These are phyloP conservation scores for Nemania bipapillata DNA, from an alignment of 2,329 filamentous ascomycete genomes.

Conservation along the genomic window DNA sequence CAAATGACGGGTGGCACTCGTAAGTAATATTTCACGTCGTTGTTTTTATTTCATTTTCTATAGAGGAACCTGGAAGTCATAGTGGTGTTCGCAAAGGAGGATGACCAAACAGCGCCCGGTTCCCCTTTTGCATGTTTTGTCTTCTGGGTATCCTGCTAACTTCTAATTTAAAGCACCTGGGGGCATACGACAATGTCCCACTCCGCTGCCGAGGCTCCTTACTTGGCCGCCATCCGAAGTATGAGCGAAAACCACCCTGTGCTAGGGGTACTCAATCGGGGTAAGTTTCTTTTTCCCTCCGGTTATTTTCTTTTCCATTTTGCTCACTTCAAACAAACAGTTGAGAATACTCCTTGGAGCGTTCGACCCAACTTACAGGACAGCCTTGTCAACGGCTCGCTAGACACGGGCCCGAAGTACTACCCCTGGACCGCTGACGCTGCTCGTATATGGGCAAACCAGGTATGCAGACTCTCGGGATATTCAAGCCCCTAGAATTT, in stretches of 20 bases:
- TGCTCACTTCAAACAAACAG: slow-evolving; percentile 33
- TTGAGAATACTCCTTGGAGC: slow-evolving; percentile 49
- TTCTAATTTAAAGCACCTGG: slow-evolving; percentile 49
- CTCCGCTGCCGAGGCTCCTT: slow-evolving; percentile 57
- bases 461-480: background rate
- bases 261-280: slow-evolving; percentile 53
- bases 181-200: slow-evolving; percentile 58
- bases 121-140: background rate
- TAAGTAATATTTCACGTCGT: slow-evolving; percentile 43
- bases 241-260: slow-evolving; percentile 60
- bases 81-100: background rate
- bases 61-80: background rate
- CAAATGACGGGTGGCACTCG: slow-evolving; percentile 59
- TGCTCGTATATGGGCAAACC: slow-evolving; percentile 46
- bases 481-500: background rate
- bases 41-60: background rate
- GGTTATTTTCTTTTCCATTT: background rate
- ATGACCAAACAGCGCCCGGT: background rate
- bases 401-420: slow-evolving; percentile 48
- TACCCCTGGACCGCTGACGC: slow-evolving; percentile 50
- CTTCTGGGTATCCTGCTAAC: slow-evolving; percentile 6
- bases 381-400: slow-evolving; percentile 44
- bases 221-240: slow-evolving; percentile 58
- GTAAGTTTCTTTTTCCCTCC: slow-evolving; percentile 40
- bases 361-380: slow-evolving; percentile 47